Percentiles rank a stretch among this genome's conserved stretches.
These are phyloP conservation scores for Nicotiana rustica DNA, from an alignment of 305 asterid genomes.

Conservation along the genomic window DNA sequence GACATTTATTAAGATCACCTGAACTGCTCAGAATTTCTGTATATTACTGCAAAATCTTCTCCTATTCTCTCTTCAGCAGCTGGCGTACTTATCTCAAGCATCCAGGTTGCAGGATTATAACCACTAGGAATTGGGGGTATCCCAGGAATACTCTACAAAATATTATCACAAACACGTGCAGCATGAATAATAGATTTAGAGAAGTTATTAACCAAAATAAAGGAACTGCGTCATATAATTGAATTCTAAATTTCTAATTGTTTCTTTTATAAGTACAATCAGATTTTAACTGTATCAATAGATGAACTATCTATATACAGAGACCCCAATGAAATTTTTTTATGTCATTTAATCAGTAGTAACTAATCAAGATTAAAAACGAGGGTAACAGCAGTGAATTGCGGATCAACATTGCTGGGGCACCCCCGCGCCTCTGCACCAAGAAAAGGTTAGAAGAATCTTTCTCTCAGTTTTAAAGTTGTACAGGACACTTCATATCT, in stretches of 20 bases:
- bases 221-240: background rate
- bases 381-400: background rate
- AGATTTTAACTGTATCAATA: constrained; percentile 22
- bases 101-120: constrained; percentile 81
- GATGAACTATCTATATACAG: constrained; percentile 13
- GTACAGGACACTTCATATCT: background rate
- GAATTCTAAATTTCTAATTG: background rate
- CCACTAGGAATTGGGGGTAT: constrained; percentile 57
- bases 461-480: constrained; percentile 13
- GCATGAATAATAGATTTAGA: constrained; percentile 29
- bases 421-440: constrained; percentile 20
- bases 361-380: background rate
- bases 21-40: constrained; percentile 64
- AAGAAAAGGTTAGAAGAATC: constrained; percentile 7
- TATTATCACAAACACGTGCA: constrained; percentile 24
- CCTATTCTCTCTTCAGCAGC: constrained; percentile 59
- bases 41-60: constrained; percentile 60
- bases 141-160: constrained; percentile 53
- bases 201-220: constrained; percentile 10
- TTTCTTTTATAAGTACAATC: background rate
- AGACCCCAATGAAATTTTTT: constrained; percentile 22
- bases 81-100: constrained; percentile 75
- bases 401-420: constrained; percentile 21
- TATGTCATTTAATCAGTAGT: background rate
- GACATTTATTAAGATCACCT: constrained; percentile 18